Evolutionary conservation across 2,329 filamentous ascomycete species (phyloP).

Genomic region (Hypoxylon rubiginosum): DNA sequence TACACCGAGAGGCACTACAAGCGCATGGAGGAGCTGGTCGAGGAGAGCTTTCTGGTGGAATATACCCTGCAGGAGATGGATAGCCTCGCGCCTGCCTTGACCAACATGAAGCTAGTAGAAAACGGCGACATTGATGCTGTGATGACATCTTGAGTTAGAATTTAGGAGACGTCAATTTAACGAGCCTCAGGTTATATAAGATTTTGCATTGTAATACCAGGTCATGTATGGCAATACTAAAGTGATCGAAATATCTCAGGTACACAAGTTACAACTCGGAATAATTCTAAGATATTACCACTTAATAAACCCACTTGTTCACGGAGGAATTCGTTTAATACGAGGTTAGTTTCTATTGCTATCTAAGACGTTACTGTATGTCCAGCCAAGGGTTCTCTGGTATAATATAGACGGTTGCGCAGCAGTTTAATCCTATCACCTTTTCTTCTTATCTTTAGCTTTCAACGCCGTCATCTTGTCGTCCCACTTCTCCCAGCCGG

Average conservation of each 20-base stretch:
- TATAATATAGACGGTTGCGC: neutral
- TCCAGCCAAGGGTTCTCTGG: neutral
- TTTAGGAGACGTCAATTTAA: neutral
- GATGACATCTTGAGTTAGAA: constrained; percentile 51
- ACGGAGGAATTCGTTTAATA: neutral
- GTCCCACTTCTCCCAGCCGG: constrained; percentile 95
- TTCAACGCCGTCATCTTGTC: constrained; percentile 56
- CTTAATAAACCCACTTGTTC: neutral
- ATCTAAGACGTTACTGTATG: neutral
- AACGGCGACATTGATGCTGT: constrained; percentile 58
- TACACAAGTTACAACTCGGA: no score
- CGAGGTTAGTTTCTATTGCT: neutral
- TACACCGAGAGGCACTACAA: constrained; percentile 96
- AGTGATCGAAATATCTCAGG: neutral
- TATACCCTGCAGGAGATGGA: constrained; percentile 97
- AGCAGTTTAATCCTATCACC: constrained; percentile 9
- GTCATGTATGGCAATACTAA: neutral
- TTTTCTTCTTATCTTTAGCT: constrained; percentile 53
- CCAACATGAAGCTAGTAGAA: constrained; percentile 54
- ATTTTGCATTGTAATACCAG: neutral
- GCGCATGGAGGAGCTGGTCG: constrained; percentile 87
- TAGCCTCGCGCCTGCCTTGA: constrained; percentile 67
- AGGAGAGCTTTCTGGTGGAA: constrained; percentile 94
- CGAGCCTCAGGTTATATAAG: neutral
- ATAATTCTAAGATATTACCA: neutral